Evolutionary conservation across 352 stramenopile genomes (phyloP), one percentile per base, ranked within the genome.

Genomic region (Globisporangium nunn): DNA sequence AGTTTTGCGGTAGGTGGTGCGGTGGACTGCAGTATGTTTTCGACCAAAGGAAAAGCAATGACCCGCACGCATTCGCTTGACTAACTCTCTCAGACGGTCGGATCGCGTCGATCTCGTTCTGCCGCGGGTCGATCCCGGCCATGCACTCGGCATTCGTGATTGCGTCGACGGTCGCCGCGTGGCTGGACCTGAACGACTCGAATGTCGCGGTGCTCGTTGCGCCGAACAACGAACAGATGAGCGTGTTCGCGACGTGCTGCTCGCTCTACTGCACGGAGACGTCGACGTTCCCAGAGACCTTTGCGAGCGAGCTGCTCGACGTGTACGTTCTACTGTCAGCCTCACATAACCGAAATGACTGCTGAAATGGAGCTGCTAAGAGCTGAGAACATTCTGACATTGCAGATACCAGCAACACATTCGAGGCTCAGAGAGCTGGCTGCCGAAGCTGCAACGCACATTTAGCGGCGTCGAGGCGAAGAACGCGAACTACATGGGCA

Each of bases 91-190:
- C 52, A 95, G 85, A 92, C 56, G 85, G 85, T 48, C 69, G 81
- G 3, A 85, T 95, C 41, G 81, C 85, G 29, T 95, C 85, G 6
- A 88, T 95, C 33, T 75, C 78, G 23, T 90, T 83, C 50, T 87
- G 73, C 41, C 82, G 82, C 4, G 81, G 80, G 3, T 56, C 64
- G 0, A 81, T 91, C 58, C 85, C 85, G 41, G 88, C 85, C 30
- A 93, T 91, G 79, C 85, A 95, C 55, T 91, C 83, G 12, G 75
- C 81, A 14, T 95, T 95, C 52, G 70, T 95, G 23, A 73, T 91
- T 10, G 74, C 81, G 0, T 95, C 85, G 18, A 95, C 85, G 3
- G 82, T 92, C 3, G 74, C 85, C 0, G 80, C 82, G 15, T 95
- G 85, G 85, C 72, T 93, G 39, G 85, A 91, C 44, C 56, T 92